Conservation (phyloP, 306 rosid species). For the Malus fusca region DNA sequence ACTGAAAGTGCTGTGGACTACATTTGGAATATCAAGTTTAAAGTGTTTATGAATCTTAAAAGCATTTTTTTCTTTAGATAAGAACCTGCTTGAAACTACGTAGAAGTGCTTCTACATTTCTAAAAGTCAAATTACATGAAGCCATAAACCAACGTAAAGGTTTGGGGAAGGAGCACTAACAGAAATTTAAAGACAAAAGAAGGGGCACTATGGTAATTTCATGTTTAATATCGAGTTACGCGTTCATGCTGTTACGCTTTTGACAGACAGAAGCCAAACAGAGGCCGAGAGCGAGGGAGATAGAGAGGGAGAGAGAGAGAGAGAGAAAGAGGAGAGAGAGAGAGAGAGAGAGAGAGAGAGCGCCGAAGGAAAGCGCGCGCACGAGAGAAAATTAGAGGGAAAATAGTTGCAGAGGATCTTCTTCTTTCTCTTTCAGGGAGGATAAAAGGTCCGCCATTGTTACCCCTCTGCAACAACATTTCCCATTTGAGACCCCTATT, state of each 20-base stretch:
- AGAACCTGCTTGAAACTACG: no score
- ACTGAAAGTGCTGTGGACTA: no score
- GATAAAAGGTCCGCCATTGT: conserved; percentile 33
- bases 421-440: conserved; percentile 16
- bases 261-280: conserved; percentile 5
- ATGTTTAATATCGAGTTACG: background rate
- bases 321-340: background rate
- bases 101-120: no score
- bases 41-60: no score
- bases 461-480: conserved; percentile 52
- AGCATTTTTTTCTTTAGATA: no score
- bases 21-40: no score
- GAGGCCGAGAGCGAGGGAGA: background rate
- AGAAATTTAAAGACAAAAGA: background rate
- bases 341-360: conserved; percentile 4
- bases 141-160: no score
- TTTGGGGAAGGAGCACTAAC: background rate
- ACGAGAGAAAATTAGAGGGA: conserved; percentile 14
- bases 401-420: conserved; percentile 45
- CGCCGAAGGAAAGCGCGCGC: conserved; percentile 15
- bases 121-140: no score
- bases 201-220: conserved; percentile 1
- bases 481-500: conserved; percentile 17
- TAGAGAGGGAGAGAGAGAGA: background rate
- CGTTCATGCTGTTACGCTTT: conserved; percentile 14